Percentiles rank a stretch among this genome's conserved stretches.
phyloP scores from a whole-genome alignment of 768 basidiomycete genomes.

The Macrolepiota fuliginosa region DNA sequence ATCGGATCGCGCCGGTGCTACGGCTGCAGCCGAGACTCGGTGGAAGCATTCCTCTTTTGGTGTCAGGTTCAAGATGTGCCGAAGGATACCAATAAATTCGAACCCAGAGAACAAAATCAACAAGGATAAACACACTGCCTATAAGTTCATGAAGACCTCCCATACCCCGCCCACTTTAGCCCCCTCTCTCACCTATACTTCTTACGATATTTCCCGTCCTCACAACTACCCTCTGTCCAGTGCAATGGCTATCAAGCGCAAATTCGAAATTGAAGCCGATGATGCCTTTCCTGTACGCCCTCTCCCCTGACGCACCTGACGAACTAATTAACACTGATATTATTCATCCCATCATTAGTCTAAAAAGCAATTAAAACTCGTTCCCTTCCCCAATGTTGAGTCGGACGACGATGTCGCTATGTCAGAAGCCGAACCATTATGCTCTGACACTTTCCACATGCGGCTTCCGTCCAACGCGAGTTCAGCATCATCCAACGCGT shows the following conservation, averaged over 20 bases:
- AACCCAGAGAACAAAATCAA: constrained; percentile 15
- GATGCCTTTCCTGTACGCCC: constrained; percentile 48
- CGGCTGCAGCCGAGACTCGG: constrained; percentile 19
- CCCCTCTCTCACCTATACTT: constrained; percentile 17
- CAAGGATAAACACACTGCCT: constrained; percentile 25
- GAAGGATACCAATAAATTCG: constrained; percentile 18
- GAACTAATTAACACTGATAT: constrained; percentile 21
- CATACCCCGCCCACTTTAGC: constrained; percentile 13
- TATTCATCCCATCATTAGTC: constrained; percentile 35
- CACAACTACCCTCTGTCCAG: constrained; percentile 1
- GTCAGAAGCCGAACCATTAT: constrained; percentile 63
- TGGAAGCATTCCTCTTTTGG: constrained; percentile 11
- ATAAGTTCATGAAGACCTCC: constrained; percentile 22
- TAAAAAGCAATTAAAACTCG: constrained; percentile 69
- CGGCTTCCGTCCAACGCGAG: constrained; percentile 68
- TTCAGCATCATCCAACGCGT: constrained; percentile 48
- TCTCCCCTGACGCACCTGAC: constrained; percentile 12
- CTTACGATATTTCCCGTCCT: constrained; percentile 16
- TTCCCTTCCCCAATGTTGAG: constrained; percentile 70
- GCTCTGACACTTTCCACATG: constrained; percentile 51
- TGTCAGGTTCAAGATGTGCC: neutral
- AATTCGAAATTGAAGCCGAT: constrained; percentile 59
- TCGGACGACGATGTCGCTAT: constrained; percentile 67
- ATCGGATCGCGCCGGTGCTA: constrained; percentile 23
- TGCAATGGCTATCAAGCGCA: constrained; percentile 73